Base-by-base conservation (phyloP, 345 rosid species). In the Boechera retrofracta region DNA sequence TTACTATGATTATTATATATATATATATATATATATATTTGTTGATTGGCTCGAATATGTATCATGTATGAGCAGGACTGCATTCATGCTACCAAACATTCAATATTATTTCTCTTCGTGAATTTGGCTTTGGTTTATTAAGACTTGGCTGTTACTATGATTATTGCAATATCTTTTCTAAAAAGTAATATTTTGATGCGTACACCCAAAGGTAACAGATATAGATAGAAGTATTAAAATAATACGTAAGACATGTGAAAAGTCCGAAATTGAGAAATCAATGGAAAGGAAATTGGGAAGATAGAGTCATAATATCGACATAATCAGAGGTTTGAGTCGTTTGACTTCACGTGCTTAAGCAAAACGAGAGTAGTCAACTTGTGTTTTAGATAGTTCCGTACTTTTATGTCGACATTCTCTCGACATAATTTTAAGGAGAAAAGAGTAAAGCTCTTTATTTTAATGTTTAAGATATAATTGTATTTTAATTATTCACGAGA, bases 361-460 rank as follows among this genome's bases (percentile, higher is more conserved):
- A 76, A 62, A 75, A 53, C 69, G 42, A 64, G 33, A 16, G 16
- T 16, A 64, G 67, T 48, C 76, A 71, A 29, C 67, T 55, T 64
- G 16, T 35, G 45, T 58, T 38, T 66, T 36, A 42, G 3, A n/a
- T 67, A 36, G 58, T 71, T 77, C 28, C 39, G n/a, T 33, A 64
- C 61, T 12, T n/a, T 71, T 56, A 77, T 77, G 81, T 77, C 81
- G 76, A 77, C 81, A 77, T 57, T 77, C 67, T 77, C 32, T 28
- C 76, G 67, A 77, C 81, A 77, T 64, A 0, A 35, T 28, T 28
- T 64, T 16, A 36, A 70, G 29, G 45, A 45, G n/a, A 45, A 24
- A 67, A 70, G n/a, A 33, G 51, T 76, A 77, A 52, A 54, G 18
- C 36, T 71, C 65, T 77, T 76, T 61, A 69, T 62, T 31, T 76